Evolutionary conservation across 306 rosid species (phyloP).

Genomic region (Vigna unguiculata): DNA sequence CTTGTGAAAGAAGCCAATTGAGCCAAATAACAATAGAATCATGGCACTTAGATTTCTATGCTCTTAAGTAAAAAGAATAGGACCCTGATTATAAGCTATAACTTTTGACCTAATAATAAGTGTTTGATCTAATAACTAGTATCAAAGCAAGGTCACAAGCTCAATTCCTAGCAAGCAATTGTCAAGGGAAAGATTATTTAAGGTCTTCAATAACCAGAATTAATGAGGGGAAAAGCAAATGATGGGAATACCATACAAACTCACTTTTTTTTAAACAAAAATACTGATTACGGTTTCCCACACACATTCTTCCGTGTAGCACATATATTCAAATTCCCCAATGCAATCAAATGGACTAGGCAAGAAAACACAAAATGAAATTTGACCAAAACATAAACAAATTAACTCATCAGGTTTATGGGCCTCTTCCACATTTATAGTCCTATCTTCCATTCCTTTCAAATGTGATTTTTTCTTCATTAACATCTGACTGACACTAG

Average conservation of each 20-base stretch:
- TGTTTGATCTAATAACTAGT: too few species aligned
- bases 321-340: not conserved
- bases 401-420: not conserved
- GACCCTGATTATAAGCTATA: too few species aligned
- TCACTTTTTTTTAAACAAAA: not conserved
- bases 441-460: not conserved
- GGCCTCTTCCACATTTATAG: not conserved
- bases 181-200: not conserved
- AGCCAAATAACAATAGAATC: too few species aligned
- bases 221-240: not conserved
- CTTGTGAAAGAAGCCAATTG: too few species aligned
- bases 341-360: not conserved
- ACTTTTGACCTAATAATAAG: too few species aligned
- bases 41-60: too few species aligned
- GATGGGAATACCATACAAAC: not conserved
- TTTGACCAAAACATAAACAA: not conserved
- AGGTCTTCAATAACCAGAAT: conserved; percentile 3
- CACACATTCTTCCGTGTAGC: not conserved
- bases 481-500: too few species aligned
- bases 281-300: not conserved
- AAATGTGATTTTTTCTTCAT: not conserved
- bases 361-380: not conserved
- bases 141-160: too few species aligned
- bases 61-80: too few species aligned
- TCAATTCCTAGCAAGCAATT: too few species aligned